These are phyloP conservation scores for Russula sp. DNA, from an alignment of 768 basidiomycete species.

Conservation along the genomic window DNA sequence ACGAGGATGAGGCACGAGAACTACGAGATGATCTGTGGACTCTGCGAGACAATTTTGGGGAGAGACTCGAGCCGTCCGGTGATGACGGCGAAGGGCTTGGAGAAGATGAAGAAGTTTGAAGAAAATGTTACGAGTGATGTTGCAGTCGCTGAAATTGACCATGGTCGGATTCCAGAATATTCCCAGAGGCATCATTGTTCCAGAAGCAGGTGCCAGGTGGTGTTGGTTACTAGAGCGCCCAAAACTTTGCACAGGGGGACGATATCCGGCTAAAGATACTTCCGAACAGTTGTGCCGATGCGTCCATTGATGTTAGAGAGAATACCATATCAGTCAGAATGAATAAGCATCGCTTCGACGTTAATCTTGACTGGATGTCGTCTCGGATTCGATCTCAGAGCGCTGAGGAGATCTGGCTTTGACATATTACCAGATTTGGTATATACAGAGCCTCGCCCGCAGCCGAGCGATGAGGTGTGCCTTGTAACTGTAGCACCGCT, in stretches of 20 bases:
- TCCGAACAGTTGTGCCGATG: too few species aligned
- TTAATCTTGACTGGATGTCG: too few species aligned
- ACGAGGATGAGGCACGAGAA: slow-evolving; percentile 19
- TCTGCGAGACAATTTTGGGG: slow-evolving; percentile 19
- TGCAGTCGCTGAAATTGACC: neutral
- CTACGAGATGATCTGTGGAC: slow-evolving; percentile 21
- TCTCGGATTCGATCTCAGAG: too few species aligned
- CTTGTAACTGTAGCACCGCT: slow-evolving; percentile 10
- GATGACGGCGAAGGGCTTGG: neutral
- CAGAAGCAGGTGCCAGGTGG: neutral
- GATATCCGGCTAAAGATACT: too few species aligned
- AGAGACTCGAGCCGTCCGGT: neutral
- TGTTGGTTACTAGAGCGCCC: slow-evolving; percentile 3
- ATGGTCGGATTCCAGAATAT: too few species aligned
- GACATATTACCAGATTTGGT: too few species aligned
- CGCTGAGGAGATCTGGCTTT: too few species aligned
- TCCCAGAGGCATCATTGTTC: neutral
- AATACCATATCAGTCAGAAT: too few species aligned
- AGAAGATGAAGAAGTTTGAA: slow-evolving; percentile 17
- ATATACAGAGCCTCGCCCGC: neutral
- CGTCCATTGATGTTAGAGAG: too few species aligned
- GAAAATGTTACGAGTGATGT: neutral
- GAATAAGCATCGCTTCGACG: too few species aligned
- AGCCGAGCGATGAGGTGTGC: neutral
- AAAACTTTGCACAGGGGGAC: too few species aligned